These are phyloP conservation scores for Malassezia furfur DNA, from an alignment of 1,284 basidiomycete genomes.

Conservation along the genomic window DNA sequence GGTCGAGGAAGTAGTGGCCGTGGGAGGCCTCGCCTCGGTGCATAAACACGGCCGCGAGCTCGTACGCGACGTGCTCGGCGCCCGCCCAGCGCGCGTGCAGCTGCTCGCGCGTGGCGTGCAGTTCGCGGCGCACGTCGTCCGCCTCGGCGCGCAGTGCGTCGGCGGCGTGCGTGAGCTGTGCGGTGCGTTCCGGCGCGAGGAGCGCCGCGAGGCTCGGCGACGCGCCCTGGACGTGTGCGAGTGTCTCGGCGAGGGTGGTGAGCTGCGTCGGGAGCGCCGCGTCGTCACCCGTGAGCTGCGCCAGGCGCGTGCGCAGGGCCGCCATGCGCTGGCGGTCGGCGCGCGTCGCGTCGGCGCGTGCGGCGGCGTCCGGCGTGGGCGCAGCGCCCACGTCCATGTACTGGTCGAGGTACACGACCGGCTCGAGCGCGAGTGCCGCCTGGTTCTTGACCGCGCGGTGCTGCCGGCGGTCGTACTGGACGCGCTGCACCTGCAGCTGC, in stretches of 20 bases:
- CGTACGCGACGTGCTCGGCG: constrained; percentile 64
- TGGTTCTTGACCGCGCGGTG: constrained; percentile 88
- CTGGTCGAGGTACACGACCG: constrained; percentile 79
- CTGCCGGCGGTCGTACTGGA: constrained; percentile 87
- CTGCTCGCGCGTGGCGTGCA: constrained; percentile 60
- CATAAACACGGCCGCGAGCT: constrained; percentile 88
- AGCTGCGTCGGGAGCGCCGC: constrained; percentile 12
- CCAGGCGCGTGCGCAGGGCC: constrained; percentile 21
- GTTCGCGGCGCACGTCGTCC: constrained; percentile 54
- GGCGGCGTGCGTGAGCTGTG: not conserved
- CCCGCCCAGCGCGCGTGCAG: constrained; percentile 70
- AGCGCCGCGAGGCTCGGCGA: not conserved
- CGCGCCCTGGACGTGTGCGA: not conserved
- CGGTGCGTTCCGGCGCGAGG: not conserved
- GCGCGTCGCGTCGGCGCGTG: constrained; percentile 25
- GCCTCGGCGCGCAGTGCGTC: constrained; percentile 21
- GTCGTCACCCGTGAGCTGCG: constrained; percentile 1
- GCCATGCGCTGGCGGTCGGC: constrained; percentile 56
- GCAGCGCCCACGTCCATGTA: constrained; percentile 55
- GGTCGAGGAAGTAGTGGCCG: constrained; percentile 45
- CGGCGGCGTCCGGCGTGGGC: constrained; percentile 53
- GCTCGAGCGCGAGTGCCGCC: constrained; percentile 80
- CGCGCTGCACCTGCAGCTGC: constrained; percentile 89
- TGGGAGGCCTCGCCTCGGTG: constrained; percentile 57
- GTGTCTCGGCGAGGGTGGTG: not conserved